Percentiles rank a stretch among this genome's conserved stretches.
phyloP scores from a whole-genome alignment of 78 protist species.

The Cavenderia fasciculata region DNA sequence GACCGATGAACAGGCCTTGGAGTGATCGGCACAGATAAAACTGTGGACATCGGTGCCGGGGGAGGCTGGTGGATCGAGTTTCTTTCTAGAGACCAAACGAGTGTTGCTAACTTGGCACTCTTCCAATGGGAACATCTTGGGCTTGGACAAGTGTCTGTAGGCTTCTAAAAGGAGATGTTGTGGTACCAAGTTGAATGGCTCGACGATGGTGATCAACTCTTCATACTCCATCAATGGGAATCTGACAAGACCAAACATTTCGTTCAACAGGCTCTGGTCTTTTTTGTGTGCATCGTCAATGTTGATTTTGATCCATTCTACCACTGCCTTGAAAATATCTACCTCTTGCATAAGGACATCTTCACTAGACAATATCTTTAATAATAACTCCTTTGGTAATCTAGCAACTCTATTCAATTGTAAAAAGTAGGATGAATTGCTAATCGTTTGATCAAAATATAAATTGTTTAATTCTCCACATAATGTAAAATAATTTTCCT shows the following conservation, averaged over 20 bases:
- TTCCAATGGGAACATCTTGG: constrained; percentile 20
- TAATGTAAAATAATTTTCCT: constrained; percentile 1
- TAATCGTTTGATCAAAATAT: constrained; percentile 41
- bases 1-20: constrained; percentile 33
- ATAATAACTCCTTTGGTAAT: constrained; percentile 23
- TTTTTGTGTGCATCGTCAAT: neutral
- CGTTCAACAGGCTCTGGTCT: neutral
- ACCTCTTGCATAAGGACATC: constrained; percentile 45
- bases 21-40: constrained; percentile 38
- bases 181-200: constrained; percentile 27
- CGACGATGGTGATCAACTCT: constrained; percentile 27
- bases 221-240: constrained; percentile 62
- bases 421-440: constrained; percentile 29
- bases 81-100: constrained; percentile 36
- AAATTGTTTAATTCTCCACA: constrained; percentile 37
- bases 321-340: constrained; percentile 40
- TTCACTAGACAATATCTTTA: constrained; percentile 5
- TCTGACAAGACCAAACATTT: constrained; percentile 37
- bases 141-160: constrained; percentile 48
- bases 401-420: constrained; percentile 40
- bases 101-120: neutral
- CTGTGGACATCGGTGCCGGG: constrained; percentile 50
- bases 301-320: constrained; percentile 36
- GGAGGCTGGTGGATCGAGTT: neutral
- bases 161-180: constrained; percentile 18